Evolutionary conservation across 768 basidiomycete genomes (phyloP).

Genomic region (Pilatotrama ljubarskyi): DNA sequence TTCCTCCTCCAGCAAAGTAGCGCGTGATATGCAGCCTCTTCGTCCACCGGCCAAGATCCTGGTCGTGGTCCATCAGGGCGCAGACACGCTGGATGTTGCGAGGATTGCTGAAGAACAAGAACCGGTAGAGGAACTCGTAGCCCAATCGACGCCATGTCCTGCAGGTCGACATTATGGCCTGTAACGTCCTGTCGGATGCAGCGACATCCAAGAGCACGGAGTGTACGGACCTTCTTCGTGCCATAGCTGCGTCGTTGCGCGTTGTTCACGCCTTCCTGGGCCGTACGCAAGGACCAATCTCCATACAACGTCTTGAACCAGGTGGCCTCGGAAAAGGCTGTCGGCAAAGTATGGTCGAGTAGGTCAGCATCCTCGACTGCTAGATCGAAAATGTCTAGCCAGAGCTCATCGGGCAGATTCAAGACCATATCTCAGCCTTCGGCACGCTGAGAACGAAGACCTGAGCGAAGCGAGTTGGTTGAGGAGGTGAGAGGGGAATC

Average conservation of each 20-base stretch:
- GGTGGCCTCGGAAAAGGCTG: slow-evolving; percentile 59
- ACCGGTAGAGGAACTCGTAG: slow-evolving; percentile 67
- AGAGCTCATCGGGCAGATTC: slow-evolving; percentile 67
- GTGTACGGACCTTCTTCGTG: slow-evolving; percentile 62
- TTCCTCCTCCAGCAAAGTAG: slow-evolving; percentile 42
- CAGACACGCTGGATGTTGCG: slow-evolving; percentile 53
- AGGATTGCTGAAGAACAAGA: slow-evolving; percentile 66
- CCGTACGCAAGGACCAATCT: slow-evolving; percentile 60
- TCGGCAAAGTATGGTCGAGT: slow-evolving; percentile 60
- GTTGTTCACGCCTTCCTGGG: slow-evolving; percentile 57
- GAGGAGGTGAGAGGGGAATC: not conserved
- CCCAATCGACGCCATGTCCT: slow-evolving; percentile 61
- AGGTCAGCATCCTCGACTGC: slow-evolving; percentile 73
- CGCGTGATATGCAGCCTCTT: slow-evolving; percentile 69
- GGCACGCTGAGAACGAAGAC: not conserved
- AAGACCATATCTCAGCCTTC: slow-evolving; percentile 16
- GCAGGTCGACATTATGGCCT: slow-evolving; percentile 73
- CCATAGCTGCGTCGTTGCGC: slow-evolving; percentile 61
- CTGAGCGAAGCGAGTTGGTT: not conserved
- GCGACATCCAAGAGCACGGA: not conserved
- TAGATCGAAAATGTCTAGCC: slow-evolving; percentile 68
- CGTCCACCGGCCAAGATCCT: slow-evolving; percentile 69
- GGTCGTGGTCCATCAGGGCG: slow-evolving; percentile 49
- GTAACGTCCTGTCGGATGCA: not conserved
- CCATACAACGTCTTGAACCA: slow-evolving; percentile 57